Conservation (phyloP, 2,329 filamentous ascomycete genomes). For the Talaromyces sp. region DNA sequence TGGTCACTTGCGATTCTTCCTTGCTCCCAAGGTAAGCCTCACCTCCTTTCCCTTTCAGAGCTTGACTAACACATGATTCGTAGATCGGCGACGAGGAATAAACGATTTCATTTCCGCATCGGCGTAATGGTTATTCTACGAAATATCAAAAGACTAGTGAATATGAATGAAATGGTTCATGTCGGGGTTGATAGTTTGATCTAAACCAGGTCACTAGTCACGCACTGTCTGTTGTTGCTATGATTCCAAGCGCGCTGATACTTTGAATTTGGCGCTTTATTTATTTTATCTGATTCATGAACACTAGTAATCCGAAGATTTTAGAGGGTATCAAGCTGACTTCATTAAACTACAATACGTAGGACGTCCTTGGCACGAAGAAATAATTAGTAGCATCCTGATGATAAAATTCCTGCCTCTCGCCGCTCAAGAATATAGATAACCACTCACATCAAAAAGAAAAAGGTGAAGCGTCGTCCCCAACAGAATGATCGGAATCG, state of each 20-base stretch:
- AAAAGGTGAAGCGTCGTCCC: slow-evolving; percentile 67
- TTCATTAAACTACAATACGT: not conserved
- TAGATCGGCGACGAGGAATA: slow-evolving; percentile 63
- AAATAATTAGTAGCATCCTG: slow-evolving; percentile 18
- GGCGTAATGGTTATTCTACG: slow-evolving; percentile 16
- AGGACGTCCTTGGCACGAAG: not conserved
- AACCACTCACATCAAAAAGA: slow-evolving; percentile 50
- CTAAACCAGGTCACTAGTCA: not conserved
- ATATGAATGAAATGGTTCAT: not conserved
- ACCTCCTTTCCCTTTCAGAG: not conserved
- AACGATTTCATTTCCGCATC: slow-evolving; percentile 20
- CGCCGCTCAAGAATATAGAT: slow-evolving; percentile 13
- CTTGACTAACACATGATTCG: not conserved
- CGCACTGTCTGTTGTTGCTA: not conserved
- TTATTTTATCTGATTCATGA: not conserved
- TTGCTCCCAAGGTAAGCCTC: slow-evolving; percentile 83
- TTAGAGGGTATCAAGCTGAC: not conserved
- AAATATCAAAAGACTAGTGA: slow-evolving; percentile 10
- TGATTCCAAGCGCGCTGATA: slow-evolving; percentile 6
- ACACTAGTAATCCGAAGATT: not conserved
- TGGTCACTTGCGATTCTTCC: slow-evolving; percentile 93
- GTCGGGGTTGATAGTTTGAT: not conserved
- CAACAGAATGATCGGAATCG: slow-evolving; percentile 91
- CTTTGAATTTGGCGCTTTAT: not conserved
- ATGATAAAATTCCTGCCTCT: not conserved